These are phyloP conservation scores for Exobasidium rhododendri DNA, from an alignment of 1,284 basidiomycete genomes.

Conservation along the genomic window DNA sequence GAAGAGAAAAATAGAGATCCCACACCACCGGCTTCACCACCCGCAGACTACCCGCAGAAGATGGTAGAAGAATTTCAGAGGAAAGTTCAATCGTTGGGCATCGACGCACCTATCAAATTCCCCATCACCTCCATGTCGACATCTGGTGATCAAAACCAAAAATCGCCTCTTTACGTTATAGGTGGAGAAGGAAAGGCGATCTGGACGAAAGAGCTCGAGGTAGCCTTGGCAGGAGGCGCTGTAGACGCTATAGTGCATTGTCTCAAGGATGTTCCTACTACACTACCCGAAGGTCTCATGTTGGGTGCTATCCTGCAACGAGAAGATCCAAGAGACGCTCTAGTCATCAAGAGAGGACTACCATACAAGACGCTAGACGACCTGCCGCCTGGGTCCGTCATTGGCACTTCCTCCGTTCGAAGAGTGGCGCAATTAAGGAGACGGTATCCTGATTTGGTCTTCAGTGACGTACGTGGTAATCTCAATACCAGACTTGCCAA, in stretches of 20 bases:
- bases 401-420: slow-evolving; percentile 91
- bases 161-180: slow-evolving; percentile 60
- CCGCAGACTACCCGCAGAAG: neutral
- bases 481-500: slow-evolving; percentile 76
- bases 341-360: slow-evolving; percentile 79
- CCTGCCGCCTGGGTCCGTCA: slow-evolving; percentile 78
- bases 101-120: slow-evolving; percentile 32
- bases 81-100: slow-evolving; percentile 7
- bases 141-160: slow-evolving; percentile 86
- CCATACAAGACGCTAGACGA: slow-evolving; percentile 72
- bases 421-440: slow-evolving; percentile 85
- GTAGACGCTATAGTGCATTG: slow-evolving; percentile 93
- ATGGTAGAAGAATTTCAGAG: neutral
- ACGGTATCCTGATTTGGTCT: slow-evolving; percentile 73
- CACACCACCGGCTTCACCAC: slow-evolving; percentile 15
- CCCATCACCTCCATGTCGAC: slow-evolving; percentile 78
- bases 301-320: slow-evolving; percentile 81
- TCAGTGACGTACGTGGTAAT: slow-evolving; percentile 70
- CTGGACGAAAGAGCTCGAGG: slow-evolving; percentile 94
- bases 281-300: slow-evolving; percentile 76
- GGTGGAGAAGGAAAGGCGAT: slow-evolving; percentile 67
- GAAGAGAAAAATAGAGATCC: neutral
- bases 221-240: slow-evolving; percentile 67
- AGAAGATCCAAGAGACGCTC: slow-evolving; percentile 82
- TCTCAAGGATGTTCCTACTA: slow-evolving; percentile 90